Conservation (phyloP, 2,329 filamentous ascomycete species). For the Botryotinia convoluta region DNA sequence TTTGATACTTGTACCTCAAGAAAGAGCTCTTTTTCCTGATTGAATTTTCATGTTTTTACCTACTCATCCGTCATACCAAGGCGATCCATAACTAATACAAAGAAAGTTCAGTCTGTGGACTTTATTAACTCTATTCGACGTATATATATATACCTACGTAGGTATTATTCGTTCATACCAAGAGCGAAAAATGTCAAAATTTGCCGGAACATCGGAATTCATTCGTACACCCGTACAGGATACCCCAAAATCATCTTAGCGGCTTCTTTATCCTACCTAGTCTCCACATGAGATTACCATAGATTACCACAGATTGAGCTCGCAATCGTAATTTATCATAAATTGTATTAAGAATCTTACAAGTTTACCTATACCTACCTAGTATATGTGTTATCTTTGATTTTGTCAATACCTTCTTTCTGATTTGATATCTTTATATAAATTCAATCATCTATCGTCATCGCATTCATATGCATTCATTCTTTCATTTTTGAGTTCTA, state of each 20-base stretch:
- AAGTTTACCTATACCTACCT: neutral
- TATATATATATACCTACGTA: neutral
- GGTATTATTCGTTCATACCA: neutral
- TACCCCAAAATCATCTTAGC: neutral
- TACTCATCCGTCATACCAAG: neutral
- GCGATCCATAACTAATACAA: neutral
- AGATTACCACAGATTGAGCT: neutral
- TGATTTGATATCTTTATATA: neutral
- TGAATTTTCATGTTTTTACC: neutral
- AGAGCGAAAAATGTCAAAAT: neutral
- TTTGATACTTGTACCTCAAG: neutral
- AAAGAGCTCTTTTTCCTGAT: neutral
- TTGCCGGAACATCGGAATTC: neutral
- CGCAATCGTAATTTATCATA: neutral
- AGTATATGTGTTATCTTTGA: neutral
- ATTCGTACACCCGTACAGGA: neutral
- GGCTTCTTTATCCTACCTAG: neutral
- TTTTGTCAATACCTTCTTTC: neutral
- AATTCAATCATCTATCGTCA: neutral
- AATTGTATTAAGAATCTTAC: neutral
- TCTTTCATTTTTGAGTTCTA: neutral
- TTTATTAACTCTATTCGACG: neutral
- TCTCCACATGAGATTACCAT: neutral
- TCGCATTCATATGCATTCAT: neutral
- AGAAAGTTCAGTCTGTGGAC: neutral